Evolutionary conservation across 2,329 filamentous ascomycete genomes (phyloP).

Genomic region (Fusarium caatingaense): DNA sequence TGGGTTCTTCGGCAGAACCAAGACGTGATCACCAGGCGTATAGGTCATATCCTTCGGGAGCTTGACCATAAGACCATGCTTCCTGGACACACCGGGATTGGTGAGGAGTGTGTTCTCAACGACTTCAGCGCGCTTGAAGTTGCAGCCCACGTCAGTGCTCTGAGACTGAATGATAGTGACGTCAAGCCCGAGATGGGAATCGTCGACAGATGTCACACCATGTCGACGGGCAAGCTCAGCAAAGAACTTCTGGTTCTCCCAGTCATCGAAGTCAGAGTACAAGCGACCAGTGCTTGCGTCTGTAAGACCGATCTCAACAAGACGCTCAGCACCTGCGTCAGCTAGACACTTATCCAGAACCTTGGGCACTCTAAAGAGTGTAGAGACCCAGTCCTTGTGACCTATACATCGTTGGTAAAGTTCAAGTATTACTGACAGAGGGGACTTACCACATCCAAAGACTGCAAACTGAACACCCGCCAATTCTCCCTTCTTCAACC

Average conservation of each 20-base stretch:
- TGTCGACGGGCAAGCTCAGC: constrained; percentile 60
- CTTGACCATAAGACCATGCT: constrained; percentile 74
- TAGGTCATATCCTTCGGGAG: constrained; percentile 75
- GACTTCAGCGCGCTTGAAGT: constrained; percentile 27
- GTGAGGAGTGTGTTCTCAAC: constrained; percentile 19
- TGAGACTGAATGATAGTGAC: neutral
- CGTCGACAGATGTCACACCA: constrained; percentile 15
- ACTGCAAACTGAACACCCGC: constrained; percentile 4
- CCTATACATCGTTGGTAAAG: neutral
- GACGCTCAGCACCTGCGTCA: constrained; percentile 48
- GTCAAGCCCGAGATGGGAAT: neutral
- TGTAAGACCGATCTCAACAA: constrained; percentile 62
- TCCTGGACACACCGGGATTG: constrained; percentile 49
- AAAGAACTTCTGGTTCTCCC: constrained; percentile 69
- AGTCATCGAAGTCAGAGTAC: constrained; percentile 73
- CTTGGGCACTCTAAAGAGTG: constrained; percentile 75
- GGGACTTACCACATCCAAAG: constrained; percentile 12
- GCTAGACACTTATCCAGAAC: constrained; percentile 66
- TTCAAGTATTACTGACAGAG: rapidly evolving
- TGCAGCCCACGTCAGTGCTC: neutral
- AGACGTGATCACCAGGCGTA: constrained; percentile 79
- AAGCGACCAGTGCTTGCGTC: constrained; percentile 73
- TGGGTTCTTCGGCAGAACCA: constrained; percentile 77
- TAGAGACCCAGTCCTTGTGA: constrained; percentile 64
- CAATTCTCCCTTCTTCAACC: neutral